phyloP scores from a whole-genome alignment of 495 filamentous ascomycete species.

The Trichoderma reesei region DNA sequence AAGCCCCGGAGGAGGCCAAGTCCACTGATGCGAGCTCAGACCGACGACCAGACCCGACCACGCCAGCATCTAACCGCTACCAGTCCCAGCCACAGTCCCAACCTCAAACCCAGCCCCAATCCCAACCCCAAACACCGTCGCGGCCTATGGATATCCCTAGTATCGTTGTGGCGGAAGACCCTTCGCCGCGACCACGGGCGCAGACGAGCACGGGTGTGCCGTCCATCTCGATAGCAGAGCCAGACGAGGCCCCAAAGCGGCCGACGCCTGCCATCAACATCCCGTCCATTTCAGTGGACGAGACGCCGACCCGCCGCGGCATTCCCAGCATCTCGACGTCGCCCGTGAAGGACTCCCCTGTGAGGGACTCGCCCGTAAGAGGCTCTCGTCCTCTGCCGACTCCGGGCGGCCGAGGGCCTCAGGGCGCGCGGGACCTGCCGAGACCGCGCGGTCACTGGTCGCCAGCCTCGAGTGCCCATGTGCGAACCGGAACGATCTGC shows the following conservation, averaged over 20 bases:
- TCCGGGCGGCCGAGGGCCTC: background rate
- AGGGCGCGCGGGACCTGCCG: background rate
- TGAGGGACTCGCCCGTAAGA: background rate
- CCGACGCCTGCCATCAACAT: constrained; percentile 11
- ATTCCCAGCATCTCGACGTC: constrained; percentile 38
- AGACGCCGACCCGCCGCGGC: constrained; percentile 17
- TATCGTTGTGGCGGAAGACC: constrained; percentile 49
- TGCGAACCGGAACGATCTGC: constrained; percentile 68
- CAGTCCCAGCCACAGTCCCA: constrained; percentile 13
- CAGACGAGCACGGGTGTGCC: constrained; percentile 12
- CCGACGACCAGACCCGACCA: constrained; percentile 36
- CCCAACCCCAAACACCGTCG: background rate
- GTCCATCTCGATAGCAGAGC: constrained; percentile 10
- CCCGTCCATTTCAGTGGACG: constrained; percentile 20
- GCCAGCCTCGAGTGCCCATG: constrained; percentile 33
- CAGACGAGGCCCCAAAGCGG: background rate
- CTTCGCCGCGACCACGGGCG: constrained; percentile 26
- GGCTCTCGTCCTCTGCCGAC: constrained; percentile 1
- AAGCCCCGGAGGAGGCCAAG: constrained; percentile 47
- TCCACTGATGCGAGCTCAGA: constrained; percentile 34
- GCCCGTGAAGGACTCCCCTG: constrained; percentile 27
- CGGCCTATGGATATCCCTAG: constrained; percentile 35
- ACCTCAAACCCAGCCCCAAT: background rate
- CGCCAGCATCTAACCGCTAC: constrained; percentile 16
- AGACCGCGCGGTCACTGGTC: constrained; percentile 38